phyloP scores from a whole-genome alignment of 169 alveolate genomes.

The Cryptosporidium ryanae region DNA sequence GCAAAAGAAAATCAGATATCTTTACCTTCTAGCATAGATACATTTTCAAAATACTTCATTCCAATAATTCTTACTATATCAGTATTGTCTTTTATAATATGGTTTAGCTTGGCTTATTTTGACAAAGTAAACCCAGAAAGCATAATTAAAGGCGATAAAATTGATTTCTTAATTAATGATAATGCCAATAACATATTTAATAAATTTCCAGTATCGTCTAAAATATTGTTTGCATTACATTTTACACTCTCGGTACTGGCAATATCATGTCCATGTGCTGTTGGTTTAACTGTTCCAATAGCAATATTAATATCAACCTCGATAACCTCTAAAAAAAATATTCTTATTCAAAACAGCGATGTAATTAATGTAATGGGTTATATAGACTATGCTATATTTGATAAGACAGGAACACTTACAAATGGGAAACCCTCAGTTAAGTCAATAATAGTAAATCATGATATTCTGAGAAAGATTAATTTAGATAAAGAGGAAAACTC shows the following conservation, averaged over 20 bases:
- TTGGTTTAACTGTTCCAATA: slow-evolving; percentile 67
- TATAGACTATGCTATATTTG: slow-evolving; percentile 32
- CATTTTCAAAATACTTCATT: slow-evolving; percentile 42
- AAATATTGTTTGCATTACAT: slow-evolving; percentile 60
- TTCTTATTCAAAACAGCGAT: slow-evolving; percentile 38
- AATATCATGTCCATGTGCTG: slow-evolving; percentile 68
- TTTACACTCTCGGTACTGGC: slow-evolving; percentile 64
- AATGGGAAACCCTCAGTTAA: slow-evolving; percentile 61
- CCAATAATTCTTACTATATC: slow-evolving; percentile 29
- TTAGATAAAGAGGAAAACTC: not conserved
- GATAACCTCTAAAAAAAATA: slow-evolving; percentile 52
- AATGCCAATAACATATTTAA: slow-evolving; percentile 13
- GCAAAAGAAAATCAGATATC: slow-evolving; percentile 35
- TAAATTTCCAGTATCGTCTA: slow-evolving; percentile 43
- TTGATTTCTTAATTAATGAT: slow-evolving; percentile 1
- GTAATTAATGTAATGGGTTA: slow-evolving; percentile 11
- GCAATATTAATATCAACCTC: slow-evolving; percentile 51
- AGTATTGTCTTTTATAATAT: slow-evolving; percentile 8
- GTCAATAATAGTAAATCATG: slow-evolving; percentile 25
- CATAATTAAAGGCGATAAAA: slow-evolving; percentile 41
- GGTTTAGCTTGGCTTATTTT: slow-evolving; percentile 63
- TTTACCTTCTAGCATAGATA: slow-evolving; percentile 42
- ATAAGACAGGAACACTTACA: slow-evolving; percentile 65
- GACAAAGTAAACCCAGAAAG: slow-evolving; percentile 19
- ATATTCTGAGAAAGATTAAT: not conserved